These are phyloP conservation scores for Leucosporidium yakuticum DNA, from an alignment of 768 basidiomycete species.

Conservation along the genomic window DNA sequence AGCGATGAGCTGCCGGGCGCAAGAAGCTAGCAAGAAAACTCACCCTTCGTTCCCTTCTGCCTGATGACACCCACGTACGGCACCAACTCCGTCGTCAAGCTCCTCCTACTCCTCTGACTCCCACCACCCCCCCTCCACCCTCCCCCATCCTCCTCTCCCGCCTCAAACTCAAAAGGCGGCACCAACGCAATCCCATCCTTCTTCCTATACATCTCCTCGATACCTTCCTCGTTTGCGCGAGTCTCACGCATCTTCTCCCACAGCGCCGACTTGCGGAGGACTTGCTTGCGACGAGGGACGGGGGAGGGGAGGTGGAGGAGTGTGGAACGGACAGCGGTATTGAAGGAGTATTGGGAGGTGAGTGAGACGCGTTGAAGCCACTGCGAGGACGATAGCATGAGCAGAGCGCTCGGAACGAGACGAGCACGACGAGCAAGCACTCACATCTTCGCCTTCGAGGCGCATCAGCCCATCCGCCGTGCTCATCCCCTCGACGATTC, in stretches of 20 bases:
- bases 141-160: neutral
- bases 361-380: slow-evolving; percentile 30
- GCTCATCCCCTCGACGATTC: slow-evolving; percentile 67
- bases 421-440: slow-evolving; percentile 31
- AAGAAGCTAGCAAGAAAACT: neutral
- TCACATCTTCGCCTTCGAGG: slow-evolving; percentile 31
- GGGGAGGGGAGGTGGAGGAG: slow-evolving; percentile 84
- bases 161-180: neutral
- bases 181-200: neutral
- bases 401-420: slow-evolving; percentile 12
- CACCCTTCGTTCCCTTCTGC: slow-evolving; percentile 6
- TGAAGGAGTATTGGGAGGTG: slow-evolving; percentile 74
- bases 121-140: neutral
- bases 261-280: slow-evolving; percentile 77
- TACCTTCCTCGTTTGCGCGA: slow-evolving; percentile 23
- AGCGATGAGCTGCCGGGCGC: no score
- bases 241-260: slow-evolving; percentile 52
- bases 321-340: slow-evolving; percentile 70
- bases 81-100: slow-evolving; percentile 16
- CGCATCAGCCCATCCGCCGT: slow-evolving; percentile 59
- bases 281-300: slow-evolving; percentile 70
- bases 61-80: slow-evolving; percentile 22
- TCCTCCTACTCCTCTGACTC: slow-evolving; percentile 9
- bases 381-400: slow-evolving; percentile 4
- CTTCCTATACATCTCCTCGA: slow-evolving; percentile 15